phyloP scores from a whole-genome alignment of 768 basidiomycete genomes.

The Trametes villosa region DNA sequence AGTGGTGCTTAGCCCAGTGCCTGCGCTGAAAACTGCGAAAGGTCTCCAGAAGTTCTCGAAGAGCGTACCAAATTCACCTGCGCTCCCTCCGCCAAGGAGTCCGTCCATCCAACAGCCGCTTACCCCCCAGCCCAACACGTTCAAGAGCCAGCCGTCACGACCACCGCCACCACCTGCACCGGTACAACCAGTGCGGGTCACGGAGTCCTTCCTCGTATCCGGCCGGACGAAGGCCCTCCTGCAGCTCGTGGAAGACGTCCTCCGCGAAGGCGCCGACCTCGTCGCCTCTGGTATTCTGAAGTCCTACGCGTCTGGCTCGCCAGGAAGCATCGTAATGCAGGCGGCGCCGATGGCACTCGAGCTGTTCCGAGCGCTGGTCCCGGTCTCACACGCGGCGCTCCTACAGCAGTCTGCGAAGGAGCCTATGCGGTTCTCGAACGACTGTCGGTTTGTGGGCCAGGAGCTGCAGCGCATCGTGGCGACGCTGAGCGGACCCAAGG shows the following conservation, averaged over 20 bases:
- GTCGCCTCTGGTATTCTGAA: constrained; percentile 58
- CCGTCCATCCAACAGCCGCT: constrained; percentile 10
- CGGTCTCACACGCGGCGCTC: constrained; percentile 56
- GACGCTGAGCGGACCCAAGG: neutral
- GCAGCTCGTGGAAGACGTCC: constrained; percentile 59
- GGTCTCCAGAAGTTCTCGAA: constrained; percentile 64
- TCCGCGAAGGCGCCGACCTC: constrained; percentile 71
- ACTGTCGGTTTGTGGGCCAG: constrained; percentile 68
- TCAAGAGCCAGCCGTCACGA: constrained; percentile 19
- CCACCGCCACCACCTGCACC: constrained; percentile 5
- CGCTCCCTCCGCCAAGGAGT: constrained; percentile 17
- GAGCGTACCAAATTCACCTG: constrained; percentile 33
- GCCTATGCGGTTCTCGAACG: constrained; percentile 81
- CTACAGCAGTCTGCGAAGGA: constrained; percentile 53
- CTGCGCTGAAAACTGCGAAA: constrained; percentile 55
- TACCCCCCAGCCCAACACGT: constrained; percentile 23
- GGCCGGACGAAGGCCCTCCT: constrained; percentile 57
- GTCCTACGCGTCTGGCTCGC: constrained; percentile 30
- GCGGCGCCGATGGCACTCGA: constrained; percentile 72
- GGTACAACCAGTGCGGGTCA: constrained; percentile 26
- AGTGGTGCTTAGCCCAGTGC: constrained; percentile 31
- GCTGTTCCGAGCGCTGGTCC: constrained; percentile 79
- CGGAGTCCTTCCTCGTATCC: constrained; percentile 67
- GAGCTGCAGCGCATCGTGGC: constrained; percentile 50
- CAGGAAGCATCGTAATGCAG: constrained; percentile 60